Percentiles rank a stretch among this genome's conserved stretches.
phyloP scores from a whole-genome alignment of 805 yeast genomes.

The Groenewaldozyma salmanticensis region DNA sequence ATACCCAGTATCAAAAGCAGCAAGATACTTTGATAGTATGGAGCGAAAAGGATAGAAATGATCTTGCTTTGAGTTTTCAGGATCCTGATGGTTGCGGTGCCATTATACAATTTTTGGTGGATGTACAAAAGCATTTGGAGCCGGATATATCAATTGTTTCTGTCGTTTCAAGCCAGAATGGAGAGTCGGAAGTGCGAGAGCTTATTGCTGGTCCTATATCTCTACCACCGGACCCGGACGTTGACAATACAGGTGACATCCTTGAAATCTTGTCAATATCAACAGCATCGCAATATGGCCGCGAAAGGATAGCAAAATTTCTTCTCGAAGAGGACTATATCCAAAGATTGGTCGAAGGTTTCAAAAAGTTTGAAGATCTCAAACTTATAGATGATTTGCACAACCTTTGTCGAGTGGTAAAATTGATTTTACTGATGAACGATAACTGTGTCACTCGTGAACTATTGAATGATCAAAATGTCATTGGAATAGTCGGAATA shows the following conservation, averaged over 20 bases:
- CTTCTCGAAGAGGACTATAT: conserved; percentile 48
- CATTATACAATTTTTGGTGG: conserved; percentile 69
- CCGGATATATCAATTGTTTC: conserved; percentile 65
- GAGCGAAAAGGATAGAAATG: conserved; percentile 63
- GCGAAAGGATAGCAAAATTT: conserved; percentile 48
- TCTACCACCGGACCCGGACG: conserved; percentile 49
- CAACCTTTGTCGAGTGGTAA: conserved; percentile 61
- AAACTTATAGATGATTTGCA: conserved; percentile 50
- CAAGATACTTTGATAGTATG: conserved; percentile 91
- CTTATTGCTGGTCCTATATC: conserved; percentile 70
- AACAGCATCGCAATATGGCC: conserved; percentile 51
- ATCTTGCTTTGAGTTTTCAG: conserved; percentile 84
- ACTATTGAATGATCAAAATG: conserved; percentile 43
- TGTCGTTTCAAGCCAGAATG: conserved; percentile 33
- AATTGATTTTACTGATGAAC: conserved; percentile 51
- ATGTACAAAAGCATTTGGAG: conserved; percentile 51
- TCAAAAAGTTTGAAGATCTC: conserved; percentile 45
- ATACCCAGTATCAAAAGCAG: conserved; percentile 81
- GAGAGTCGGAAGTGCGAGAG: conserved; percentile 39
- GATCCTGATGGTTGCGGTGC: conserved; percentile 83
- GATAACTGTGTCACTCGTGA: conserved; percentile 53
- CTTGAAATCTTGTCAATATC: conserved; percentile 51
- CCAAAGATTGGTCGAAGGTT: conserved; percentile 39
- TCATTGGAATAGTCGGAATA: conserved; percentile 62
- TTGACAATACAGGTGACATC: conserved; percentile 43